A percentile compares a stretch with the other conserved stretches of the same genome.
Evolutionary conservation across 345 rosid genomes (phyloP).

Genomic region (Schrenkiella parvula): DNA sequence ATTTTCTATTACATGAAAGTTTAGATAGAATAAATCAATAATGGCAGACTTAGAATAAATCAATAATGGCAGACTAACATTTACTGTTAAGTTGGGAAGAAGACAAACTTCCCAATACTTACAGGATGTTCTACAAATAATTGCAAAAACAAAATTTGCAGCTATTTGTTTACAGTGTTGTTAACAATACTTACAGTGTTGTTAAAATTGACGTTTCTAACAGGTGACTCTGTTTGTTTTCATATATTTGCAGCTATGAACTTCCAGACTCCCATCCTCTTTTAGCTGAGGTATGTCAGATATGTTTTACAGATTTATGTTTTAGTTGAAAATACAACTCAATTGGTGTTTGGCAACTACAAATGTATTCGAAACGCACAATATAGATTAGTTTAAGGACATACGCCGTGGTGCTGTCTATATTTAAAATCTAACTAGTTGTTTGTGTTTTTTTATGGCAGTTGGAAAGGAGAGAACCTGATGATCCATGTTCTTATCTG

Average conservation of each 20-base stretch:
- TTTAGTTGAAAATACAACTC: background rate
- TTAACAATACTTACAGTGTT: no score
- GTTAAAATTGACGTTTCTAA: background rate
- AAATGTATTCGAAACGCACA: background rate
- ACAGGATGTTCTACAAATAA: background rate
- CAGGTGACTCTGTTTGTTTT: background rate
- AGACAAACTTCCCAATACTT: background rate
- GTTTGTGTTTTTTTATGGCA: constrained; percentile 31
- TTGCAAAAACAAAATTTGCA: background rate
- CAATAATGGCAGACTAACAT: background rate
- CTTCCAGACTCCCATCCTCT: constrained; percentile 91
- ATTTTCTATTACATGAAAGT: background rate
- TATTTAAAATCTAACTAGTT: constrained; percentile 14
- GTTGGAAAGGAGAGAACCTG: constrained; percentile 77
- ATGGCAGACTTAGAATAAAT: no score
- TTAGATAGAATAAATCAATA: background rate
- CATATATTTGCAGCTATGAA: constrained; percentile 62
- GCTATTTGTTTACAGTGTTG: no score
- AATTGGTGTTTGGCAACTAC: background rate
- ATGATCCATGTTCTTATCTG: constrained; percentile 80
- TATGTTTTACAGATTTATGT: background rate
- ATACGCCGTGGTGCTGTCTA: background rate
- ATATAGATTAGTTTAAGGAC: background rate
- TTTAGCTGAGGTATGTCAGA: constrained; percentile 55
- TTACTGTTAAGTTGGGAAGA: background rate